phyloP scores from a whole-genome alignment of 163 green algal species.

The Volvox carteri region DNA sequence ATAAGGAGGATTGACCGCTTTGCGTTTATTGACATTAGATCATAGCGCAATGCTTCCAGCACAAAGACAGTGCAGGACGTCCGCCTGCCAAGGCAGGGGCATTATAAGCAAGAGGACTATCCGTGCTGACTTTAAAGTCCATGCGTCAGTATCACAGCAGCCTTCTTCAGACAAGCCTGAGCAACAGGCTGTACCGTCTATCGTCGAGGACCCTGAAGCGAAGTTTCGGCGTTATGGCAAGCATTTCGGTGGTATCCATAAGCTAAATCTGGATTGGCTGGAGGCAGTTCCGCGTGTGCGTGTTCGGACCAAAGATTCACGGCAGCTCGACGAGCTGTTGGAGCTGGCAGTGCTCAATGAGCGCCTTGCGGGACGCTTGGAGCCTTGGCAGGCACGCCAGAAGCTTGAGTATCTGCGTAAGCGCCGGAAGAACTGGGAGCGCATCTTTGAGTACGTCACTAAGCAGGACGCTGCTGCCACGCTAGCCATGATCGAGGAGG shows the following conservation, averaged over 20 bases:
- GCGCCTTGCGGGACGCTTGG: constrained; percentile 71
- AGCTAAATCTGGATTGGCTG: constrained; percentile 67
- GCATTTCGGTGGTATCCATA: constrained; percentile 72
- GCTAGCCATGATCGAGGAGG: constrained; percentile 86
- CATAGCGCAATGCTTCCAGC: neutral
- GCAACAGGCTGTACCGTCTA: neutral
- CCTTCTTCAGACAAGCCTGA: neutral
- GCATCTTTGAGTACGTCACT: constrained; percentile 85
- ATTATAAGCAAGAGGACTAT: neutral
- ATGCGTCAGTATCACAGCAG: constrained; percentile 2
- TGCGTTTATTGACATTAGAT: neutral
- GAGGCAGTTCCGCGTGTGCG: constrained; percentile 77
- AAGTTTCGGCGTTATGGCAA: constrained; percentile 77
- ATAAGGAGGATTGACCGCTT: neutral
- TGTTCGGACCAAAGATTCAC: constrained; percentile 68
- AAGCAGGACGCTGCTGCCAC: constrained; percentile 82
- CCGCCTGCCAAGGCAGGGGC: neutral
- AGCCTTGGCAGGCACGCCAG: constrained; percentile 72
- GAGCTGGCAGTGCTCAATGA: constrained; percentile 92
- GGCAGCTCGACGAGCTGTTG: constrained; percentile 78
- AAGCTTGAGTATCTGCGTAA: constrained; percentile 86
- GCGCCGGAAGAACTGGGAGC: constrained; percentile 84
- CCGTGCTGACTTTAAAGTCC: neutral
- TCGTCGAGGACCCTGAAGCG: constrained; percentile 73
- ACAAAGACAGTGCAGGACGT: neutral